phyloP scores from a whole-genome alignment of 176 grass and related monocot species.

The Stipa capillata region DNA sequence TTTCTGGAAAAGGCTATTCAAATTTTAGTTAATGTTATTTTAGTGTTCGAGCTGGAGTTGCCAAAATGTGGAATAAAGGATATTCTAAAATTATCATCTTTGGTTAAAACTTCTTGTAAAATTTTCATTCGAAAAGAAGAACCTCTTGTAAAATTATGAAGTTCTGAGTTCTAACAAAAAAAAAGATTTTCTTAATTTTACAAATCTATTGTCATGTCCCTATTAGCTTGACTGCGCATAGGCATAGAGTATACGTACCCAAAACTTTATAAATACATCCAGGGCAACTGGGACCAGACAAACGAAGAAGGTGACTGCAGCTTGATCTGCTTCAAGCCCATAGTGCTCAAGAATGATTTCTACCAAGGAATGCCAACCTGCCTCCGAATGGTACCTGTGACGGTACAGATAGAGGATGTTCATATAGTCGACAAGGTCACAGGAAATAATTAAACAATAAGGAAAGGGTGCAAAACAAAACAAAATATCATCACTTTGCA shows the following conservation, averaged over 20 bases:
- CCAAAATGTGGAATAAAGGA: not conserved
- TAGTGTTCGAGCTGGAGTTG: not conserved
- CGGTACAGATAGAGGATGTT: not conserved
- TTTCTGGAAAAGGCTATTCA: not conserved
- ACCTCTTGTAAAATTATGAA: not conserved
- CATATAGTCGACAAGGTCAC: constrained; percentile 3
- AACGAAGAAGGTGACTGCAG: constrained; percentile 76
- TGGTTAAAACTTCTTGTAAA: not conserved
- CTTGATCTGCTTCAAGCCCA: constrained; percentile 75
- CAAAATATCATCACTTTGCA: too few relatives aligned
- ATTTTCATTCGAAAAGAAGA: not conserved
- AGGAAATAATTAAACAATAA: not conserved
- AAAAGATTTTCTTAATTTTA: not conserved
- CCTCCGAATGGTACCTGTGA: constrained; percentile 84
- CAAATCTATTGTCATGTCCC: not conserved
- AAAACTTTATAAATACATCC: constrained; percentile 82
- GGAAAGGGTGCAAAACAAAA: not conserved
- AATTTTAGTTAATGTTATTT: not conserved
- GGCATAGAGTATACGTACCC: constrained; percentile 41
- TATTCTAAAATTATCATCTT: not conserved
- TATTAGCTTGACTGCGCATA: constrained; percentile 8
- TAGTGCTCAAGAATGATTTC: constrained; percentile 83
- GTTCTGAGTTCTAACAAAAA: not conserved
- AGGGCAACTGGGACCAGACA: constrained; percentile 73
- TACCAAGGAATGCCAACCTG: constrained; percentile 73